Conservation (phyloP, 1,284 basidiomycete genomes). For the Kwoniella shivajii region DNA sequence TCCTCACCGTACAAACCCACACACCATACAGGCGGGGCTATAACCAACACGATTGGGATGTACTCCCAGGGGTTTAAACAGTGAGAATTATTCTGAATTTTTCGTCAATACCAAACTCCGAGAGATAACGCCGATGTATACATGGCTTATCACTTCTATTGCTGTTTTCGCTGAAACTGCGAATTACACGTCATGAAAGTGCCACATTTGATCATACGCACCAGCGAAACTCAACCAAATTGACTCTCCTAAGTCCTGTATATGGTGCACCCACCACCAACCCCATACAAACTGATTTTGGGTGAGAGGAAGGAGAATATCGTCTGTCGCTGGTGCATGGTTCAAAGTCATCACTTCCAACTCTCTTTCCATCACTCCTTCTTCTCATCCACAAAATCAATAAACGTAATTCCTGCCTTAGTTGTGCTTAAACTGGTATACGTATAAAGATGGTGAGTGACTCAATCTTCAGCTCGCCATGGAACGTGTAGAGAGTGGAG, state of each 20-base stretch:
- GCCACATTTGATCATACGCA: slow-evolving; percentile 13
- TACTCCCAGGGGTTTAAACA: too few species aligned
- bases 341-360: slow-evolving; percentile 3
- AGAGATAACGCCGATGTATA: slow-evolving; percentile 23
- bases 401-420: slow-evolving; percentile 23
- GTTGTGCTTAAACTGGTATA: slow-evolving; percentile 33
- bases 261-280: not conserved
- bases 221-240: not conserved
- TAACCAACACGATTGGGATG: too few species aligned
- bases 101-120: slow-evolving; percentile 27
- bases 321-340: not conserved
- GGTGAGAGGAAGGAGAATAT: too few species aligned
- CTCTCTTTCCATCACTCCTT: not conserved
- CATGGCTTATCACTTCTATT: slow-evolving; percentile 2
- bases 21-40: too few species aligned
- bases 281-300: not conserved
- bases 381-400: slow-evolving; percentile 4
- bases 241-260: not conserved
- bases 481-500: not conserved
- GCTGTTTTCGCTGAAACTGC: not conserved
- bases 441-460: slow-evolving; percentile 33
- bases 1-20: too few species aligned
- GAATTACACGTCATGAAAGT: slow-evolving; percentile 24
- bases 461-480: too few species aligned
- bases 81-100: too few species aligned